Evolutionary conservation across 371 early-diverging fungal species (phyloP), one percentile per base, ranked within the genome.

Genomic region (Mortierella sp.): DNA sequence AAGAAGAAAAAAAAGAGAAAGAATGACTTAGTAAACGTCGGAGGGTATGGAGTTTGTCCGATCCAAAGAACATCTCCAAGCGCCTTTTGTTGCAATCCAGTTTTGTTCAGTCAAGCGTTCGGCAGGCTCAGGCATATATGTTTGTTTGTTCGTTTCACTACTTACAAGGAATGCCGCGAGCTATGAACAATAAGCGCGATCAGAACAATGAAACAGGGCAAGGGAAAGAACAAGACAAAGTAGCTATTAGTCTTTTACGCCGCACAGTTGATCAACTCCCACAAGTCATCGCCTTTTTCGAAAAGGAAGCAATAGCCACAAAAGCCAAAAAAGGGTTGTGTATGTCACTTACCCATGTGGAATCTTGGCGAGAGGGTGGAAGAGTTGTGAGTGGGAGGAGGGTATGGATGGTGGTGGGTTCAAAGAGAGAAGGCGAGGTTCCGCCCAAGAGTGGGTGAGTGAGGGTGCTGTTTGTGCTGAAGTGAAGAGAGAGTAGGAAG

Each of bases 81-180:
- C n/a, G n/a, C n/a, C n/a, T n/a, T n/a, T n/a, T n/a, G n/a, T n/a
- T n/a, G n/a, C 48, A 34, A 24, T 63, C 26, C 37, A 34, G 31
- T 44, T 11, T 44, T 26, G 48, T 14, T 4, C 34, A 16, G 45
- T 16, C 43, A 29, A 39, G 19, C 16, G 53, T 13, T 19, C 16
- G 40, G 52, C 65, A 11, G 47, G 64, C 39, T 41, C 26, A 47
- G 37, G 43, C 43, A 16, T 44, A 16, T 58, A 19, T 4, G 41
- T 34, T 0, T 4, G 1, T 37, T 37, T 31, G 19, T 34, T 37
- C 26, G 19, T 11, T 29, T 16, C 9, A 70, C 26, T 11, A 52
- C 72, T 72, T 72, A 72, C 72, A 72, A 48, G 72, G 72, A 64
- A 72, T 72, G 41, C 72, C 72, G 40, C 72, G 72, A 65, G 72